Percentiles rank a stretch among this genome's conserved stretches.
Conservation (phyloP, 768 basidiomycete genomes). For the Piloderma croceum region DNA sequence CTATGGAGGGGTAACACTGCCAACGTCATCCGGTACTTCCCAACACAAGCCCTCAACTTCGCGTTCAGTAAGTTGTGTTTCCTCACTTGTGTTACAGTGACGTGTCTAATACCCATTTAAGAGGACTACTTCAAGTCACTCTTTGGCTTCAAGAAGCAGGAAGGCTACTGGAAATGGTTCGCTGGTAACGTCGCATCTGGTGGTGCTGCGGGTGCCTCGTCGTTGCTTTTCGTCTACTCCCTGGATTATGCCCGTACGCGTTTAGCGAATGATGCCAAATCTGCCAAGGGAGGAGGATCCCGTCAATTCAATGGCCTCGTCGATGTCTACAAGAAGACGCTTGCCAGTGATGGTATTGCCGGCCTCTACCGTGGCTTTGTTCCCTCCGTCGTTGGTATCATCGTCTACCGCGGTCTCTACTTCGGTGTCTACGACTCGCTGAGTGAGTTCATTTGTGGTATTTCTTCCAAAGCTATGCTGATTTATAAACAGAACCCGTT, state of each 20-base stretch:
- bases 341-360: conserved; percentile 94
- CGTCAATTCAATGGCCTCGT: conserved; percentile 99
- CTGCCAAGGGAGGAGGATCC: conserved; percentile 82
- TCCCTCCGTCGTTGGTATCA: conserved; percentile 98
- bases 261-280: conserved; percentile 97
- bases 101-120: conserved; percentile 20
- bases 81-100: conserved; percentile 11
- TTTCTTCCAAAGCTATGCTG: conserved; percentile 17
- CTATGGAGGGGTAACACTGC: conserved; percentile 99
- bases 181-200: conserved; percentile 96
- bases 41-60: conserved; percentile 99
- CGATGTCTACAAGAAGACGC: conserved; percentile 96
- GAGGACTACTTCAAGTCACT: conserved; percentile 99
- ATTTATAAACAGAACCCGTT: conserved; percentile 69
- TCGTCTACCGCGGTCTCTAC: conserved; percentile 99
- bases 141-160: conserved; percentile 97
- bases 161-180: conserved; percentile 99
- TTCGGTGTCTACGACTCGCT: conserved; percentile 96
- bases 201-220: conserved; percentile 99
- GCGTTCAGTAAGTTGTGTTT: conserved; percentile 81
- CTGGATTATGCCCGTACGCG: conserved; percentile 99
- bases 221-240: conserved; percentile 98
- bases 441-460: conserved; percentile 46
- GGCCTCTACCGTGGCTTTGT: conserved; percentile 99
- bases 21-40: conserved; percentile 99